phyloP scores from a whole-genome alignment of 441 rosid genomes.

The Capsella rubella region DNA sequence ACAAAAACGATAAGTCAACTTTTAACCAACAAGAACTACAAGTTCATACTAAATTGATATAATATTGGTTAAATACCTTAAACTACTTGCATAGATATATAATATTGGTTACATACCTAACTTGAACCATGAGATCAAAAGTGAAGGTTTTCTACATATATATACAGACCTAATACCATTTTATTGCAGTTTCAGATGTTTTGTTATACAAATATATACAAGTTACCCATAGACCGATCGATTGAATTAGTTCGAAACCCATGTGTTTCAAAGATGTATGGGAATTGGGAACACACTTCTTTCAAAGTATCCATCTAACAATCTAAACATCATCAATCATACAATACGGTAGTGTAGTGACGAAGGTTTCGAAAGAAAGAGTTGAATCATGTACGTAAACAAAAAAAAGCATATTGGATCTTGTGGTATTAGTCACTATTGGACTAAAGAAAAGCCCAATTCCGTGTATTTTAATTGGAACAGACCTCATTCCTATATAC shows the following conservation, averaged over 20 bases:
- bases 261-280: not conserved
- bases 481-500: not conserved
- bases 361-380: not conserved
- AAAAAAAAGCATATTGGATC: not conserved
- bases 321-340: not conserved
- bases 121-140: not conserved
- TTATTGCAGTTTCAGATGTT: no score
- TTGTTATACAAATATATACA: no score
- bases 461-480: not conserved
- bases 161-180: no score
- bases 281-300: not conserved
- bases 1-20: not conserved
- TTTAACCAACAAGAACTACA: not conserved
- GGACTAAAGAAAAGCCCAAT: constrained; percentile 10
- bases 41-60: not conserved
- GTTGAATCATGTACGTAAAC: not conserved
- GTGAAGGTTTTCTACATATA: not conserved
- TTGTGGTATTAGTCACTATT: not conserved
- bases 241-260: no score
- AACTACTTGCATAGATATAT: not conserved
- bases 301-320: not conserved
- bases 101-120: not conserved
- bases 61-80: no score
- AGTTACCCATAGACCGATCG: no score
- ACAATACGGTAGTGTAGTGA: not conserved